phyloP scores from a whole-genome alignment of 2,329 filamentous ascomycete species.

The Aspergillus fischeri region DNA sequence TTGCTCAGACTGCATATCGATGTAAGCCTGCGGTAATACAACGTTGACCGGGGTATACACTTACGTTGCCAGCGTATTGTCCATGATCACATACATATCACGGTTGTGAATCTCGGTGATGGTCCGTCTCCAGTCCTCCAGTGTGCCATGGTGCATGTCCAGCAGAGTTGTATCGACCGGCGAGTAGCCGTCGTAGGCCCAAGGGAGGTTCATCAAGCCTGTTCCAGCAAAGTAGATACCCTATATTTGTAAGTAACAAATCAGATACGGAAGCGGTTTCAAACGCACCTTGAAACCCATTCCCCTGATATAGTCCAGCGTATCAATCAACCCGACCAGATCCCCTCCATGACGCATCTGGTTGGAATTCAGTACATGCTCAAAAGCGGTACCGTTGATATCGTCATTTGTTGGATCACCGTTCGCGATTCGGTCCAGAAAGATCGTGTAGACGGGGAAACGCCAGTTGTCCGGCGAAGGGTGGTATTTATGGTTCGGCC shows the following conservation, averaged over 20 bases:
- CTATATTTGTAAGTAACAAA: conserved; percentile 26
- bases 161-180: conserved; percentile 59
- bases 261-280: background rate
- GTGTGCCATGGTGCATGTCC: conserved; percentile 57
- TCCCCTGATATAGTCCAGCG: conserved; percentile 61
- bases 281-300: conserved; percentile 55
- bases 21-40: background rate
- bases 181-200: conserved; percentile 57
- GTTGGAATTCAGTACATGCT: conserved; percentile 56
- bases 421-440: conserved; percentile 60
- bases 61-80: conserved; percentile 61
- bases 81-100: conserved; percentile 61
- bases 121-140: conserved; percentile 54
- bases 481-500: conserved; percentile 50
- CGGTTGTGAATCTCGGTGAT: conserved; percentile 56
- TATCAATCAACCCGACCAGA: conserved; percentile 52
- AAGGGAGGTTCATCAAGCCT: conserved; percentile 59
- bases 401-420: conserved; percentile 61
- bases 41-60: conserved; percentile 22
- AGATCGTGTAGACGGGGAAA: conserved; percentile 61
- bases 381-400: conserved; percentile 56
- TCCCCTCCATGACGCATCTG: conserved; percentile 62
- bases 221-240: conserved; percentile 59
- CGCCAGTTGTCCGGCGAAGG: conserved; percentile 59
- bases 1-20: conserved; percentile 45